Base-by-base conservation (phyloP, 257 asterid species). In the Solanum chmielewskii region DNA sequence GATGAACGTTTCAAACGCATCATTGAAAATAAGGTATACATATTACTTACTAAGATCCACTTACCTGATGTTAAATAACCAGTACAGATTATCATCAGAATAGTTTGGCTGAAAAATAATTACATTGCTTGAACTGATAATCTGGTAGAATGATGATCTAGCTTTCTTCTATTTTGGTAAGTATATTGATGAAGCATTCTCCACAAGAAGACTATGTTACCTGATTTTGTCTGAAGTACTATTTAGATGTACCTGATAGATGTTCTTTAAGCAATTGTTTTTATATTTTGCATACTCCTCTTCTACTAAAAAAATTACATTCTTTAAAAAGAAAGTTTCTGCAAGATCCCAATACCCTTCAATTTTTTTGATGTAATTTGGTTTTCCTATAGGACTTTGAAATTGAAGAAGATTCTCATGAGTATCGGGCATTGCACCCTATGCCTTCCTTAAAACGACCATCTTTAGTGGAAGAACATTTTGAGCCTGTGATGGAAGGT, bases 401-500 rank as follows among this genome's bases (percentile, higher is more conserved):
- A 90, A 91, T 97, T 89, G 98, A 97, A 89, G 96, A 93, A 88
- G 68, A 20, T 68, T 93, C 99, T 64, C 85, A 86, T 69, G 98
- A 95, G 86, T 97, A 94, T 89, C 80, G 80, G 87, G 96, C 95
- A 49, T 89, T 94, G 91, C 98, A 97, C 88, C 99, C 99, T 11
- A 87, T 95, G 89, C 87, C 97, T 82, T 85, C 95, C 23, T 89
- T 91, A 52, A 93, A 94, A 87, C 92, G 92, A 87, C 90, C 93
- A 39, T 91, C 98, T 85, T 92, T 94, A 90, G 89, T 97, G 33
- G 95, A 94, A 88, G 97, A 97, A 89, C 98, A 97, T 91, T 97
- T 97, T 90, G 97, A 92, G 88, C 90, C 93, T 84, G 90, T 94
- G 87, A 78, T 89, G 74, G 98, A 88, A 35, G 98, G 94, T 52